A percentile compares a stretch with the other conserved stretches of the same genome.
Evolutionary conservation across 2,329 filamentous ascomycete species (phyloP).

Genomic region (Paraphaeosphaeria minitans): DNA sequence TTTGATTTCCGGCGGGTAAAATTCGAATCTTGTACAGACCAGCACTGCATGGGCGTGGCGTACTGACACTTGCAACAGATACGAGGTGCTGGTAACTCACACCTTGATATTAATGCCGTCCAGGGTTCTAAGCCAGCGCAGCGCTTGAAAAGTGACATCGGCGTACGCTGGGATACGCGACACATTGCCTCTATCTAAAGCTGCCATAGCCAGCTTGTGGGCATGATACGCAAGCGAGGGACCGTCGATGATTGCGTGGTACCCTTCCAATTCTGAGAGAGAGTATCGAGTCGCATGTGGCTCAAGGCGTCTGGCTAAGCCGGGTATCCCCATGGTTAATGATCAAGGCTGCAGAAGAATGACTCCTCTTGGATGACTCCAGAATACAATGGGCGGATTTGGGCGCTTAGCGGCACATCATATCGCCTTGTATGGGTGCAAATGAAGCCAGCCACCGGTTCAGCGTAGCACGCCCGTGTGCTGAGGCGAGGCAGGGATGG

Average conservation of each 20-base stretch:
- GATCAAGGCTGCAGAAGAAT: neutral
- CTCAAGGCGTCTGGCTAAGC: conserved; percentile 37
- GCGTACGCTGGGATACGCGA: conserved; percentile 55
- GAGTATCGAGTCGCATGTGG: conserved; percentile 36
- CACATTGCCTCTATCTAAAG: conserved; percentile 33
- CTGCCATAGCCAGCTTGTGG: conserved; percentile 55
- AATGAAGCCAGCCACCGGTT: conserved; percentile 19
- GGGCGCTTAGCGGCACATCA: conserved; percentile 11
- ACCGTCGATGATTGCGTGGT: conserved; percentile 68
- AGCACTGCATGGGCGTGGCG: conserved; percentile 11
- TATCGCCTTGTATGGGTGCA: conserved; percentile 17
- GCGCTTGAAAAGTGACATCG: conserved; percentile 62
- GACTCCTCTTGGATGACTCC: neutral
- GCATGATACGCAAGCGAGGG: conserved; percentile 79
- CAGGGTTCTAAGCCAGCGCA: conserved; percentile 66
- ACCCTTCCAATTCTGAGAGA: conserved; percentile 29
- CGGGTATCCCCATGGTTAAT: conserved; percentile 41
- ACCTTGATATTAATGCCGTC: conserved; percentile 61
- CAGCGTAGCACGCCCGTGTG: conserved; percentile 15
- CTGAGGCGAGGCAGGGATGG: conserved; percentile 15
- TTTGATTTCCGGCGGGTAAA: neutral
- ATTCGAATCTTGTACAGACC: conserved; percentile 14
- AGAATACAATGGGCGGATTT: conserved; percentile 14
- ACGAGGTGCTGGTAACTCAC: conserved; percentile 55
- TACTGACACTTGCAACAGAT: conserved; percentile 16